Base-by-base conservation (phyloP, 441 rosid species). In the Melastoma candidum region DNA sequence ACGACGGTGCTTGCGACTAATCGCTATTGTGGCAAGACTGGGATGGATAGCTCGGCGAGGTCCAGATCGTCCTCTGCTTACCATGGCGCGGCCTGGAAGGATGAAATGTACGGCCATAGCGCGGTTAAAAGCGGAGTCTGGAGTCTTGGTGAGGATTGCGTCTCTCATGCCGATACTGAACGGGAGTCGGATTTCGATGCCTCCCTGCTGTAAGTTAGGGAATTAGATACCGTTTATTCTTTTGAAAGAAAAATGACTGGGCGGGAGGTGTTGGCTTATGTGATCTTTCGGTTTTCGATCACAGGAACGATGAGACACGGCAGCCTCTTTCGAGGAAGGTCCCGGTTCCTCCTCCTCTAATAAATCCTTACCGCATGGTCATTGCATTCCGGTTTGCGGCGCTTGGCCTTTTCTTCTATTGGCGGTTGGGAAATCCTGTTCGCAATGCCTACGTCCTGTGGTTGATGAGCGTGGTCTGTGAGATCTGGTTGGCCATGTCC, bases 301-400 rank as follows among this genome's bases (percentile, higher is more conserved):
- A 51, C 64, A 62, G 66, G 12, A 62, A 44, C 3, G 66, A 62
- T 1, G 25, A 54, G 66, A 24, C 55, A 0, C 52, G 66, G 43
- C 60, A 55, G 29, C 66, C 66, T 0, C 39, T 62, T 8, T 62
- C 66, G 6, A 62, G 66, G 55, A 62, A 54, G 60, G 27, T 62
- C 27, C 54, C 66, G 1, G 29, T 62, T 26, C 59, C 66, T 0
- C 49, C 66, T 62, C 55, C 66, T 6, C 54, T 43, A 54, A 62
- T 62, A 26, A 62, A 62, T 22, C 66, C 66, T 8, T 62, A 62
- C 43, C 54, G 66, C 27, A n/a, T 62, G 4, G 66, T 62, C 46
- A 54, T 62, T 4, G 22, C 41, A 2, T 43, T 62, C 14, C 59
- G 66, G 4, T 27, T 53, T 14, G 27, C 44, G 0, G 53, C 45